Base-by-base conservation (phyloP, 1,284 basidiomycete genomes). In the Sanghuangporus baumii region DNA sequence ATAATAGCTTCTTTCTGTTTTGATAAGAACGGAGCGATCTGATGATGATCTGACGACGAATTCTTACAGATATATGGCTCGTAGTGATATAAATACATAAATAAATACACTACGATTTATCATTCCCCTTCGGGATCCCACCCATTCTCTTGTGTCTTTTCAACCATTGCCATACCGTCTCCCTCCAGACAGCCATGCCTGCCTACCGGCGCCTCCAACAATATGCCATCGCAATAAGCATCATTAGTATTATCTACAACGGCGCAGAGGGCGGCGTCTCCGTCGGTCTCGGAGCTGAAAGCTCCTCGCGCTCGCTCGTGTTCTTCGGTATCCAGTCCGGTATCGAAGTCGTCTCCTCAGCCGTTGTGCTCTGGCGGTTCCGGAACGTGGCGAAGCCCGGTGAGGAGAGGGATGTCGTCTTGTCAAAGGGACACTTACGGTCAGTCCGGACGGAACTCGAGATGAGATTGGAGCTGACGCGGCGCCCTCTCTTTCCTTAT, bases 291-390 rank as follows among this genome's bases (percentile, higher is more conserved):
- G 79, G 80, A 0, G 71, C 73, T 50, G 79, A 81, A 55, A 75
- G 78, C 14, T 71, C 72, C 1, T 81, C 80, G 0, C 74, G 71
- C 18, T 77, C 80, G n/a, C 75, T 84, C 59, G 70, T 76, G 56
- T 81, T 83, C 72, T 84, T 79, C 65, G 79, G 81, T 14, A 74
- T 84, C 57, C 82, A 80, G 66, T 77, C 79, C n/a, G 74, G 67
- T 20, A 74, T 82, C 62, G 79, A 82, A 66, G 75, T 81, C 52
- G 69, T 77, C 38, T 79, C 77, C 14, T 71, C 76, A 1, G 40
- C 68, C 38, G 69, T 78, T 23, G 78, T 79, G 41, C 63, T 77
- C 11, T 81, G 79, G 79, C 70, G 79, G 34, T 81, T 81, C 62
- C 52, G 73, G 23, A 64, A 71, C 18, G 66, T 73, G 8, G 66